phyloP scores from a whole-genome alignment of 2,329 filamentous ascomycete genomes.

The Clonostachys rosea region DNA sequence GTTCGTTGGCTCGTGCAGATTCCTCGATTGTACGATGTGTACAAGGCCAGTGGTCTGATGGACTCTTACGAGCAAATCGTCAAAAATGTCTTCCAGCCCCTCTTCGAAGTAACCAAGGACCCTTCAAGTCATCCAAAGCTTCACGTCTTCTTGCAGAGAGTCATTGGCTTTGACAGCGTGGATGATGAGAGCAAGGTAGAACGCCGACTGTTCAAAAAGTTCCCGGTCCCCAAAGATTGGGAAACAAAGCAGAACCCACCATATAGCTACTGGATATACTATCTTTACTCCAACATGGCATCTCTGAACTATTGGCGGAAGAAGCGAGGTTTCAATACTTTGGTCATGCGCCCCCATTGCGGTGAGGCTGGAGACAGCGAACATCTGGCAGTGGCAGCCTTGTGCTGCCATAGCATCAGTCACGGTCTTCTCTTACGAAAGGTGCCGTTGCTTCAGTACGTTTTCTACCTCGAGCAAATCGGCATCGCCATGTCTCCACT shows the following conservation, averaged over 20 bases:
- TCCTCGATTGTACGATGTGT: conserved; percentile 90
- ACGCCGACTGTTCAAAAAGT: conserved; percentile 90
- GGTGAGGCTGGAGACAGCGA: conserved; percentile 97
- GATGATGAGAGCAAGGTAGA: conserved; percentile 98
- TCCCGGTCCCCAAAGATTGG: conserved; percentile 86
- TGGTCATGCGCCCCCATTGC: conserved; percentile 87
- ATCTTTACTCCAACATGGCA: conserved; percentile 88
- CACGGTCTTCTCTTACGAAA: conserved; percentile 91
- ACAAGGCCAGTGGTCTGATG: conserved; percentile 85
- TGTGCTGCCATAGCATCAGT: conserved; percentile 95
- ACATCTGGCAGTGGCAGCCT: conserved; percentile 83
- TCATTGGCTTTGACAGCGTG: conserved; percentile 95
- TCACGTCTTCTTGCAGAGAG: conserved; percentile 88
- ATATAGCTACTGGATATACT: conserved; percentile 99
- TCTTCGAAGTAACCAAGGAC: conserved; percentile 91
- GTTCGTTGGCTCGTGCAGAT: conserved; percentile 97
- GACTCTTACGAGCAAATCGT: conserved; percentile 86
- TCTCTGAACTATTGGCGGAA: conserved; percentile 91
- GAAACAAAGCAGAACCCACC: conserved; percentile 91
- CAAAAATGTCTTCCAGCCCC: conserved; percentile 84
- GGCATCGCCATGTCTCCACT: conserved; percentile 99
- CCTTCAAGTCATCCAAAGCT: conserved; percentile 86
- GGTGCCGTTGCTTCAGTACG: conserved; percentile 89
- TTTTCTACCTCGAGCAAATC: conserved; percentile 97
- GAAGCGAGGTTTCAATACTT: conserved; percentile 91